A percentile compares a stretch with the other conserved stretches of the same genome.
Evolutionary conservation across 768 basidiomycete species (phyloP).

Genomic region (Hemileccinum rubropunctum): DNA sequence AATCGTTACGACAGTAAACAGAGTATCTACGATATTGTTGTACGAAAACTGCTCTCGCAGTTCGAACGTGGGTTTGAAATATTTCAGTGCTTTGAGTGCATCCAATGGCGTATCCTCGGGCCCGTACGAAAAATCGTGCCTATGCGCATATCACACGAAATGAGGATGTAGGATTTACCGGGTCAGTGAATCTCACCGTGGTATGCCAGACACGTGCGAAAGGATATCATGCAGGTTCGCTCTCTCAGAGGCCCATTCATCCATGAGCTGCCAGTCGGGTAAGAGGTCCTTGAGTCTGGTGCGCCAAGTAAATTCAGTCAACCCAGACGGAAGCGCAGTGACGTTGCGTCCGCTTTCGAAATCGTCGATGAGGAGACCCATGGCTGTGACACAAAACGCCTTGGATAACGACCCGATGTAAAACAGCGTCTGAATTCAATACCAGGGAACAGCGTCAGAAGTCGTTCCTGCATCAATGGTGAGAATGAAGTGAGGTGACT

Average conservation of each 20-base stretch:
- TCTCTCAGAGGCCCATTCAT: conserved; percentile 36
- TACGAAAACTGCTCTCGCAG: conserved; percentile 38
- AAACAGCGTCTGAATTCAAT: conserved; percentile 35
- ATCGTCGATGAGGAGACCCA: conserved; percentile 44
- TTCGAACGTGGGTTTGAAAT: conserved; percentile 33
- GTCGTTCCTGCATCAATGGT: no score
- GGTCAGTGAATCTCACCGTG: conserved; percentile 23
- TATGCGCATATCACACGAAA: conserved; percentile 3
- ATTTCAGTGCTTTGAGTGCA: conserved; percentile 21
- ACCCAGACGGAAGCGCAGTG: conserved; percentile 31
- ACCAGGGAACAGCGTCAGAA: no score
- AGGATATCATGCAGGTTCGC: conserved; percentile 38
- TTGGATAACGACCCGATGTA: conserved; percentile 38
- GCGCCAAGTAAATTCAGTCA: conserved; percentile 35
- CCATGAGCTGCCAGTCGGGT: conserved; percentile 41
- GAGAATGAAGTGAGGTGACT: no score
- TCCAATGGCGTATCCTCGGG: conserved; percentile 26
- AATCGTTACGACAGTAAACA: background rate
- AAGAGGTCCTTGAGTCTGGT: conserved; percentile 37
- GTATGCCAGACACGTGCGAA: conserved; percentile 41
- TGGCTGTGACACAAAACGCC: conserved; percentile 37
- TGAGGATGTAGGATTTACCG: no score
- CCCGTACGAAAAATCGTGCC: conserved; percentile 35
- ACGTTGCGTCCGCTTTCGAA: conserved; percentile 34
- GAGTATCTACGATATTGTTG: conserved; percentile 33